Conservation (phyloP, 139 green algal genomes). For the Gonium pectorale region DNA sequence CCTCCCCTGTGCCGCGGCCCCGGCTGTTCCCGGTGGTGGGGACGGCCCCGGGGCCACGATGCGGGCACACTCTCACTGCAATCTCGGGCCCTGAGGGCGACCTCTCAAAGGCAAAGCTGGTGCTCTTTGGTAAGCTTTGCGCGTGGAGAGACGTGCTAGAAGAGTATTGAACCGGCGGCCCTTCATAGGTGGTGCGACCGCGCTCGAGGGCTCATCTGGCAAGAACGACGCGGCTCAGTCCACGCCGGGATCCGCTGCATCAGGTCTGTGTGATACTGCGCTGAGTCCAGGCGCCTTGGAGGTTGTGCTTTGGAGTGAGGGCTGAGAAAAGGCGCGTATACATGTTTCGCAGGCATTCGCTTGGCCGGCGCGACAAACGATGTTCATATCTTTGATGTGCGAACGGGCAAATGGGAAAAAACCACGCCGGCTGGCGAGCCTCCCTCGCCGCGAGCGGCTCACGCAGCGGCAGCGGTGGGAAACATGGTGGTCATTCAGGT, state of each 20-base stretch:
- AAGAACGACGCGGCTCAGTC: constrained; percentile 54
- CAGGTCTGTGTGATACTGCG: constrained; percentile 42
- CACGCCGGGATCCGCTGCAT: constrained; percentile 47
- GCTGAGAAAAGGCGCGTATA: not conserved
- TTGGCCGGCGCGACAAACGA: constrained; percentile 94
- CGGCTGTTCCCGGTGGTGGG: constrained; percentile 25
- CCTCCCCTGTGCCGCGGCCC: constrained; percentile 37
- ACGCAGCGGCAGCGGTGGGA: constrained; percentile 97
- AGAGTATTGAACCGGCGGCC: no score
- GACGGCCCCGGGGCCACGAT: constrained; percentile 78
- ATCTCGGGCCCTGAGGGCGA: constrained; percentile 82
- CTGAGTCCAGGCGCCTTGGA: no score
- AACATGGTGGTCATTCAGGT: constrained; percentile 98
- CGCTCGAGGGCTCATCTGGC: constrained; percentile 81
- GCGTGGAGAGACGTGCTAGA: no score
- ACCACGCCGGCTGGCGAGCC: constrained; percentile 86
- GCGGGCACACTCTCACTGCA: constrained; percentile 94
- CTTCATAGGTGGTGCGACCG: constrained; percentile 87
- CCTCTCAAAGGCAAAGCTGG: constrained; percentile 76
- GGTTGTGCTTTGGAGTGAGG: no score
- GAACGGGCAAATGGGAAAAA: constrained; percentile 87
- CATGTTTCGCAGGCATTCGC: constrained; percentile 76
- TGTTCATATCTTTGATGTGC: constrained; percentile 94
- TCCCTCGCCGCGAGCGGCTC: constrained; percentile 93
- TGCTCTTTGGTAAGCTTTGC: constrained; percentile 87